A percentile compares a stretch with the other conserved stretches of the same genome.
These are phyloP conservation scores for Ophiostoma sp. DNA, from an alignment of 2,329 filamentous ascomycete genomes.

Conservation along the genomic window DNA sequence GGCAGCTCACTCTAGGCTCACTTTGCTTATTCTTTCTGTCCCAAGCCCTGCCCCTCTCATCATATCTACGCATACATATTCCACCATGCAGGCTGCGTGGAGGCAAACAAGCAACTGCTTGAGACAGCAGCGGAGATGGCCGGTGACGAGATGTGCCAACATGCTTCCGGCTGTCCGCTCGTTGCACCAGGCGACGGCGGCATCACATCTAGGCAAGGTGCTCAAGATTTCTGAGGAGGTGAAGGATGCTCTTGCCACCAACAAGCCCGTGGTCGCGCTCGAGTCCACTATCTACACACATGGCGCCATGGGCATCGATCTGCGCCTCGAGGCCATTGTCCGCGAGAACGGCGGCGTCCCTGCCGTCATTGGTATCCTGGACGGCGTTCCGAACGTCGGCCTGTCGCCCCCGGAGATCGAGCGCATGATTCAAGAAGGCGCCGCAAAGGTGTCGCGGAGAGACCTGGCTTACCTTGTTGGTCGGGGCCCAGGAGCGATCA, in stretches of 20 bases:
- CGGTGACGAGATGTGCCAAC: neutral
- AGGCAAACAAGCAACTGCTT: constrained; percentile 10
- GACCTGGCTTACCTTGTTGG: constrained; percentile 80
- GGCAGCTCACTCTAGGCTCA: neutral
- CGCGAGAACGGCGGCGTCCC: constrained; percentile 76
- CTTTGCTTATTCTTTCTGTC: neutral
- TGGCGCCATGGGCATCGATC: constrained; percentile 68
- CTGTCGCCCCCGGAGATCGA: constrained; percentile 66
- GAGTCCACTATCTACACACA: constrained; percentile 98
- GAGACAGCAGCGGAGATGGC: constrained; percentile 10
- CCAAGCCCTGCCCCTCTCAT: neutral
- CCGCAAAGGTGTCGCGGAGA: constrained; percentile 78
- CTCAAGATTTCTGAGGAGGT: constrained; percentile 70
- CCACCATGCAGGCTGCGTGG: constrained; percentile 13
- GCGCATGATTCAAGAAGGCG: constrained; percentile 64
- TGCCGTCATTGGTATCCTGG: constrained; percentile 82
- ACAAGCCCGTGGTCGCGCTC: constrained; percentile 80
- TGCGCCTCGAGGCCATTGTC: constrained; percentile 72
- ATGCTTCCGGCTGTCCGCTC: neutral
- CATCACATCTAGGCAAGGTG: constrained; percentile 33
- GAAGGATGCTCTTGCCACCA: constrained; percentile 63
- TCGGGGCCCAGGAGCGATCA: neutral
- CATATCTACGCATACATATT: too few species aligned
- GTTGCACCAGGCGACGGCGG: neutral
- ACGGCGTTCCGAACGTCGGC: constrained; percentile 77